A percentile compares a stretch with the other conserved stretches of the same genome.
Evolutionary conservation across 2,329 filamentous ascomycete genomes (phyloP).

Genomic region (Drechslerella stenobrocha): DNA sequence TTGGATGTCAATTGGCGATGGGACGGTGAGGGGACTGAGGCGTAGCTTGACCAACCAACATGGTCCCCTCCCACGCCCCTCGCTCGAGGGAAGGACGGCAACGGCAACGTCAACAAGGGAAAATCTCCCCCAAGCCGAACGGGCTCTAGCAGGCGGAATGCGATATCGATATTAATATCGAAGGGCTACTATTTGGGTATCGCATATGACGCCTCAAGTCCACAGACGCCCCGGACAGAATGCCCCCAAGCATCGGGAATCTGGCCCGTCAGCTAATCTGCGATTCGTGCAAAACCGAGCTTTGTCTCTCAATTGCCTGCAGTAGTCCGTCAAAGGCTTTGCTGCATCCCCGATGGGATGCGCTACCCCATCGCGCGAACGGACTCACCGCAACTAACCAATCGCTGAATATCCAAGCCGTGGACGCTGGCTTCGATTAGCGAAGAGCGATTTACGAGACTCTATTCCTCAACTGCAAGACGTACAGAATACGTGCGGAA

Average conservation of each 20-base stretch:
- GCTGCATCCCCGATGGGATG: neutral
- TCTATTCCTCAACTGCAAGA: neutral
- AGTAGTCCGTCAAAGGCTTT: neutral
- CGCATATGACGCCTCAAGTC: neutral
- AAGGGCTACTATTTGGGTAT: neutral
- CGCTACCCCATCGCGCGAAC: conserved; percentile 26
- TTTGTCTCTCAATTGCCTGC: neutral
- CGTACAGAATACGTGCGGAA: neutral
- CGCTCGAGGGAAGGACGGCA: conserved; percentile 23
- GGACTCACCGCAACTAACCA: conserved; percentile 28
- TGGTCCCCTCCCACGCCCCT: conserved; percentile 16
- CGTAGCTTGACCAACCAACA: conserved; percentile 13
- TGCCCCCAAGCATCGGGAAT: neutral
- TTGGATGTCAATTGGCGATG: conserved; percentile 43
- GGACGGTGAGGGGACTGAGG: conserved; percentile 10
- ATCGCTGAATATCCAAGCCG: conserved; percentile 18
- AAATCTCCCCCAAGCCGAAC: neutral
- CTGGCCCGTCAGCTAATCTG: neutral
- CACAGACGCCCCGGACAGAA: neutral
- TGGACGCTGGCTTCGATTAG: conserved; percentile 27
- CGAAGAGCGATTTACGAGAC: conserved; percentile 8
- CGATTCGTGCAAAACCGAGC: neutral
- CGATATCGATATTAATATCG: conserved; percentile 5
- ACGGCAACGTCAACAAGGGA: conserved; percentile 29
- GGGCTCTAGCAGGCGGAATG: conserved; percentile 1